phyloP scores from a whole-genome alignment of 768 basidiomycete species.

The Macrolepiota albuminosa region DNA sequence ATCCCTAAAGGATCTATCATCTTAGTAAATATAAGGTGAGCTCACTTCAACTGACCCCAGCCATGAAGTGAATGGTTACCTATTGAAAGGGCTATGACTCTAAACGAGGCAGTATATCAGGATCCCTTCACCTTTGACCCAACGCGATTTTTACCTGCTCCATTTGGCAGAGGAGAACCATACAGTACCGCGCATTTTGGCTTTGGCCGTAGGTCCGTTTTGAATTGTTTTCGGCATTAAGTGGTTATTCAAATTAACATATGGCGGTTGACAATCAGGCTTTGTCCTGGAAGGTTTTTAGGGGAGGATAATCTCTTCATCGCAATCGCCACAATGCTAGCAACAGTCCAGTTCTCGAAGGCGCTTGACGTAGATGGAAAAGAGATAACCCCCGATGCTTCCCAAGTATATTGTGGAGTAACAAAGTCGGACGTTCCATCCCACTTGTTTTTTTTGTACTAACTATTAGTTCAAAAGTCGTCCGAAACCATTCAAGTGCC shows the following conservation, averaged over 20 bases:
- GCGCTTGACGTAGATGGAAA: conserved; percentile 2
- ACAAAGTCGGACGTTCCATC: neutral
- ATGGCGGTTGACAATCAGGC: neutral
- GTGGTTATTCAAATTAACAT: neutral
- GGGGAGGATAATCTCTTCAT: conserved; percentile 33
- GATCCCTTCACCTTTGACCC: conserved; percentile 11
- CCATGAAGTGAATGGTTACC: neutral
- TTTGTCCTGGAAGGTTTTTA: conserved; percentile 34
- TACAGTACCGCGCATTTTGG: conserved; percentile 7
- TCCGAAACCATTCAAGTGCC: neutral
- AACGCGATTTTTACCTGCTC: conserved; percentile 9
- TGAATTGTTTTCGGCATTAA: neutral
- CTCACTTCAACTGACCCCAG: no score
- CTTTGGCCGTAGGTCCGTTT: conserved; percentile 10
- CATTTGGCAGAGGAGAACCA: conserved; percentile 10
- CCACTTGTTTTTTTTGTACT: neutral
- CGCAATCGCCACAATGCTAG: conserved; percentile 3
- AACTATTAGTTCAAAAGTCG: neutral
- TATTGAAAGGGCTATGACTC: conserved; percentile 6
- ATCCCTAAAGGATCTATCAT: conserved; percentile 9
- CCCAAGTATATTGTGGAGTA: neutral
- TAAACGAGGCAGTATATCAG: conserved; percentile 7
- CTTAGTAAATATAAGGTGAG: conserved; percentile 8
- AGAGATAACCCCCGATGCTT: neutral
- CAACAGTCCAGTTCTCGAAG: neutral